Evolutionary conservation across 1,139 yeast genomes (phyloP).

Genomic region (Pichia sp.): DNA sequence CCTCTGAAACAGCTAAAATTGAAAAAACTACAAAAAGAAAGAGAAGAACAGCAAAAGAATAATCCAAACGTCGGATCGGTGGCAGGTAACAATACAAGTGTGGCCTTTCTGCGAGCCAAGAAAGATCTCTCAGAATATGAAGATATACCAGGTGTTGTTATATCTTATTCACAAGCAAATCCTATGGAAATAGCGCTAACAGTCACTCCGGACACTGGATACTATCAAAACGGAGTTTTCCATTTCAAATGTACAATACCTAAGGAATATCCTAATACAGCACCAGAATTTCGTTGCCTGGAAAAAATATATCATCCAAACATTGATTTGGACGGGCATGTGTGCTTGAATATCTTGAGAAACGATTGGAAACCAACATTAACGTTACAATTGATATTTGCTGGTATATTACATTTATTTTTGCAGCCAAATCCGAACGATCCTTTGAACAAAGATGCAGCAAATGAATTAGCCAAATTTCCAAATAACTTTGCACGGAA

Average conservation of each 20-base stretch:
- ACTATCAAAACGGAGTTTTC: slow-evolving; percentile 64
- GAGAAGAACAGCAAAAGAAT: slow-evolving; percentile 3
- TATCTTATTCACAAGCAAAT: slow-evolving; percentile 12
- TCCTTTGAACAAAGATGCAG: slow-evolving; percentile 89
- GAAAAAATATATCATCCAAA: slow-evolving; percentile 87
- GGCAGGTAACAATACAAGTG: slow-evolving; percentile 7
- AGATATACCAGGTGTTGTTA: slow-evolving; percentile 14
- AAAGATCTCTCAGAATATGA: slow-evolving; percentile 25
- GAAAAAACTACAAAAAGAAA: slow-evolving; percentile 23
- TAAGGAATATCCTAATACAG: slow-evolving; percentile 81
- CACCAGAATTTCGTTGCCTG: slow-evolving; percentile 74
- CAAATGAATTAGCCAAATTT: slow-evolving; percentile 58
- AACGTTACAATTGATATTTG: slow-evolving; percentile 69
- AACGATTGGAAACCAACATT: slow-evolving; percentile 97
- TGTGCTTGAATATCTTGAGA: slow-evolving; percentile 81
- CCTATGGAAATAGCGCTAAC: slow-evolving; percentile 50
- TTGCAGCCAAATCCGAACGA: slow-evolving; percentile 89
- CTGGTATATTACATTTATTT: slow-evolving; percentile 80
- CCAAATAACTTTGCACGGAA: slow-evolving; percentile 46
- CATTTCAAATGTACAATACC: slow-evolving; percentile 56
- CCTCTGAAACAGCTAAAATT: slow-evolving; percentile 18
- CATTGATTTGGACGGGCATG: slow-evolving; percentile 83
- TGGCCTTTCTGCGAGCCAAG: slow-evolving; percentile 23
- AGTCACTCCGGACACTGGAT: slow-evolving; percentile 74
- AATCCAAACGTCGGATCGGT: neutral